A percentile compares a stretch with the other conserved stretches of the same genome.
Evolutionary conservation across 768 basidiomycete species (phyloP).

Genomic region (Gelatoporia subvermispora): DNA sequence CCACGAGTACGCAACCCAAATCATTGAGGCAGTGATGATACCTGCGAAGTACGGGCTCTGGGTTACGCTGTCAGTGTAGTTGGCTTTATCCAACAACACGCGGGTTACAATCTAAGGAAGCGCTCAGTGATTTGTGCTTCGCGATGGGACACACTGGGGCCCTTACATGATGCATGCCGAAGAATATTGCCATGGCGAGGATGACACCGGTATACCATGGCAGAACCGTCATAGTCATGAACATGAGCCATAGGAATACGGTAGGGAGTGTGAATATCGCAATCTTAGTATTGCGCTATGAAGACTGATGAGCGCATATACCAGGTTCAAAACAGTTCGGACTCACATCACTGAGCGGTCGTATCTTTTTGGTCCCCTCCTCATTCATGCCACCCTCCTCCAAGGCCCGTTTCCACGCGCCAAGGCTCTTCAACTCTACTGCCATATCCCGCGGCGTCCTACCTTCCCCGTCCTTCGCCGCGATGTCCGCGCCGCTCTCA

Average conservation of each 20-base stretch:
- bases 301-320: conserved; percentile 2
- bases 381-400: conserved; percentile 84
- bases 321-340: not conserved
- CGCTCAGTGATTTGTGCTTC: conserved; percentile 14
- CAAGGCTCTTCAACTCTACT: conserved; percentile 83
- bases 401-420: conserved; percentile 84
- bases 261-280: conserved; percentile 77
- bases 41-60: conserved; percentile 91
- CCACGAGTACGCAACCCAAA: conserved; percentile 89
- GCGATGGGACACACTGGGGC: not conserved
- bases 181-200: conserved; percentile 82
- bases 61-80: conserved; percentile 78
- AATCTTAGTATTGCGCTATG: conserved; percentile 74
- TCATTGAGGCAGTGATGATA: conserved; percentile 78
- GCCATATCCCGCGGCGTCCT: conserved; percentile 95
- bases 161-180: conserved; percentile 89
- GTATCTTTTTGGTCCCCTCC: conserved; percentile 60
- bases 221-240: conserved; percentile 74
- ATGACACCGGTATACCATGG: conserved; percentile 89
- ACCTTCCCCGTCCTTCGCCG: conserved; percentile 74
- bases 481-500: conserved; percentile 81
- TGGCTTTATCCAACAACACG: conserved; percentile 76
- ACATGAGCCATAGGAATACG: conserved; percentile 76
- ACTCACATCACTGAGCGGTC: conserved; percentile 68
- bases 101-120: conserved; percentile 67